phyloP scores from a whole-genome alignment of 192 early-diverging fungal genomes.

The Coemansia sp. region DNA sequence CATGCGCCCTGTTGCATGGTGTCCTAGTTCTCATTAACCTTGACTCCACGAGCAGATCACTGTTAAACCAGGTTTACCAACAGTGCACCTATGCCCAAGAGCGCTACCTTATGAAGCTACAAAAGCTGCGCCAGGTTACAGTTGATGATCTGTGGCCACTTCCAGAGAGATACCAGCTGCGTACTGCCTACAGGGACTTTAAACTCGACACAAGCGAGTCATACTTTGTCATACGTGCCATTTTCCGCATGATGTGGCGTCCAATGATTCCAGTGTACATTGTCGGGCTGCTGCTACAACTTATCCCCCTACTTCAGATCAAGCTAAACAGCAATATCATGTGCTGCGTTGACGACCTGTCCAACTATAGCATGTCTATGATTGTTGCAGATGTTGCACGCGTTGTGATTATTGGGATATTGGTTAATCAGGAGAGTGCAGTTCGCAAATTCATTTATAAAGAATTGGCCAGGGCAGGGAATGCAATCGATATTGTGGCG shows the following conservation, averaged over 20 bases:
- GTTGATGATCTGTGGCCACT: slow-evolving; percentile 1
- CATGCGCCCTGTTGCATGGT: neutral
- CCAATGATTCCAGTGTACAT: slow-evolving; percentile 26
- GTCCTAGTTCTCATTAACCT: neutral
- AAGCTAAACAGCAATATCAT: slow-evolving; percentile 11
- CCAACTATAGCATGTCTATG: slow-evolving; percentile 15
- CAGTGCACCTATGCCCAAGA: neutral
- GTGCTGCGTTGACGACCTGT: slow-evolving; percentile 18
- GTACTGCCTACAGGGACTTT: slow-evolving; percentile 7
- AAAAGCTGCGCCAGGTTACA: neutral
- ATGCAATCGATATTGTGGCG: slow-evolving; percentile 5
- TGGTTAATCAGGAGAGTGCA: neutral
- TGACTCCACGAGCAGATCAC: neutral
- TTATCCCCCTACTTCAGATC: neutral
- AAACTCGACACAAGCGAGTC: slow-evolving; percentile 26
- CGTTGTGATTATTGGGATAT: neutral
- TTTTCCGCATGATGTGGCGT: slow-evolving; percentile 32
- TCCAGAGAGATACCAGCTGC: neutral
- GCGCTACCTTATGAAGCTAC: neutral
- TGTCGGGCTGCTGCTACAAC: slow-evolving; percentile 4
- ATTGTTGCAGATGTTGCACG: neutral
- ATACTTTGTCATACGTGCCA: slow-evolving; percentile 34
- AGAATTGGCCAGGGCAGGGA: neutral
- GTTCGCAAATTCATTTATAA: neutral
- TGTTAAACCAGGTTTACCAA: neutral